Evolutionary conservation across 2,329 filamentous ascomycete species (phyloP).

Genomic region (Aspergillus brasiliensis): DNA sequence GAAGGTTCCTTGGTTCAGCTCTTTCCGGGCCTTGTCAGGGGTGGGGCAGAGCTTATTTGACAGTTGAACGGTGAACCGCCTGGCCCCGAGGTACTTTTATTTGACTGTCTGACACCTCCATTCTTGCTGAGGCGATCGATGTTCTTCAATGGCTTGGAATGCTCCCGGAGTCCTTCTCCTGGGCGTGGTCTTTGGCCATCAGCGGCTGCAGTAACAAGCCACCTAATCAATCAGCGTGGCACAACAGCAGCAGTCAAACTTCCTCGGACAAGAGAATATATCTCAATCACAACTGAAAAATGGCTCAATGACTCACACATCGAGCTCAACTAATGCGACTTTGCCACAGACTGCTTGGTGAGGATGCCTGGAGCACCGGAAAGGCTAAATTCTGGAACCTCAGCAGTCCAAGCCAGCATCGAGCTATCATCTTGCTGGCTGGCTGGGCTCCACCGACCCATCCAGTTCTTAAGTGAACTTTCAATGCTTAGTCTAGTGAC

Average conservation of each 20-base stretch:
- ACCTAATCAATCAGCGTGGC: background rate
- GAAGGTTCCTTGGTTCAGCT: background rate
- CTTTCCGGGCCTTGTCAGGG: background rate
- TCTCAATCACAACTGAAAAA: background rate
- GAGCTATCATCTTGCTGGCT: background rate
- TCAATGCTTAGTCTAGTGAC: background rate
- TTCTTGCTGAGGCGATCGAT: too few species aligned
- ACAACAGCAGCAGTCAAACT: background rate
- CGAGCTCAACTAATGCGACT: background rate
- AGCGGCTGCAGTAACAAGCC: background rate
- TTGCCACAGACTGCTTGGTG: background rate
- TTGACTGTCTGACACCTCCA: too few species aligned
- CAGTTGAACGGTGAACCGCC: too few species aligned
- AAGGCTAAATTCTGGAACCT: background rate
- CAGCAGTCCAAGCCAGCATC: background rate
- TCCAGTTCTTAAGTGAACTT: background rate
- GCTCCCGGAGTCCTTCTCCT: too few species aligned
- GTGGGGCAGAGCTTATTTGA: background rate
- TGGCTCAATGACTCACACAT: background rate
- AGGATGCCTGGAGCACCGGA: background rate
- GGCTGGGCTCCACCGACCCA: background rate
- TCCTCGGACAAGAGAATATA: background rate
- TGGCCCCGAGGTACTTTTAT: too few species aligned
- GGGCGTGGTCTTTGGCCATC: too few species aligned
- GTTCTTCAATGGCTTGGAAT: too few species aligned